Percentiles rank a stretch among this genome's conserved stretches.
These are phyloP conservation scores for Monosporozyma aerobia DNA, from an alignment of 805 yeast genomes.

Conservation along the genomic window DNA sequence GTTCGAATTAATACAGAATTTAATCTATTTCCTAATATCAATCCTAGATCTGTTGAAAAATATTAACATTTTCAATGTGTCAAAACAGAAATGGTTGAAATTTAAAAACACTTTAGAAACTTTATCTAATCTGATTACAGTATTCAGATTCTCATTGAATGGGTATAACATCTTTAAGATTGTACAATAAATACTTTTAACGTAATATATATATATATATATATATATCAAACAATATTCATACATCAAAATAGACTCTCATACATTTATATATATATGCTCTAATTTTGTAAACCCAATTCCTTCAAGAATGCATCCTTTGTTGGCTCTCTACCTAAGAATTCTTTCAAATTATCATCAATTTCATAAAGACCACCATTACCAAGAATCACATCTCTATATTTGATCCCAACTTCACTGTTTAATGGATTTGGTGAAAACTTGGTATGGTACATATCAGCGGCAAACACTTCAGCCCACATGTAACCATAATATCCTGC, in stretches of 20 bases:
- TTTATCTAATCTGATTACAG: conserved; percentile 16
- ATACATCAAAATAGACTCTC: no score
- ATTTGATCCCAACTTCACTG: conserved; percentile 48
- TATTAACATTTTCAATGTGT: neutral
- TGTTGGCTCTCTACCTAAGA: conserved; percentile 70
- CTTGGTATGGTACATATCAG: conserved; percentile 67
- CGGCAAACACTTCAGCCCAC: conserved; percentile 80
- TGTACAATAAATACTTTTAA: neutral
- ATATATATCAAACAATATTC: neutral
- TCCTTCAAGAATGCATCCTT: conserved; percentile 65
- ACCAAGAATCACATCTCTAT: conserved; percentile 59
- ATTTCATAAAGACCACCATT: conserved; percentile 72
- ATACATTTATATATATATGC: neutral
- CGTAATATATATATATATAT: conserved; percentile 1
- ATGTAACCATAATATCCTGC: conserved; percentile 81
- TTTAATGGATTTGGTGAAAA: conserved; percentile 64
- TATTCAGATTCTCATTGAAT: conserved; percentile 13
- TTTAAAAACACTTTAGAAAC: conserved; percentile 14
- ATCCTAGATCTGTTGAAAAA: conserved; percentile 12
- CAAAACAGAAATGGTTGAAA: conserved; percentile 1
- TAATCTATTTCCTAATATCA: conserved; percentile 18
- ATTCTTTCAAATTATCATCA: conserved; percentile 50
- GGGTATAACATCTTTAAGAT: conserved; percentile 3
- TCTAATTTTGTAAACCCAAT: conserved; percentile 35
- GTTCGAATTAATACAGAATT: conserved; percentile 21